Evolutionary conservation across 148 eudicot genomes (phyloP), one percentile per base, ranked within the genome.

Genomic region (Chenopodium album): DNA sequence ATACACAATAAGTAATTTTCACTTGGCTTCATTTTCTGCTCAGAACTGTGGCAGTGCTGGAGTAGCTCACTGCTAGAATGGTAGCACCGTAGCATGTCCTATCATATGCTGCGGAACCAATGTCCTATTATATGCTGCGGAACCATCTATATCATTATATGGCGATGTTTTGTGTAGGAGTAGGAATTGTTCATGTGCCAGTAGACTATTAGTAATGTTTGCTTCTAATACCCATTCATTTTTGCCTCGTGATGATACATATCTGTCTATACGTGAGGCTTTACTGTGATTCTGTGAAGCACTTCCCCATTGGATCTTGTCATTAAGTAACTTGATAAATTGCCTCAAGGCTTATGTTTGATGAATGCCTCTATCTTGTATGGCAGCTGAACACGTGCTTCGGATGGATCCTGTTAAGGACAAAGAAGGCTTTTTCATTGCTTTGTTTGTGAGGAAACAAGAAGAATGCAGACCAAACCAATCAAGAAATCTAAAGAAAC

Each of bases 341-440:
- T 41, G 47, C 20, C 19, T 7, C 9, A 3, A 50, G 23, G 68
- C n/a, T 63, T 66, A 29, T 59, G 48, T 11, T 65, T 59, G 41
- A 0, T 56, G 54, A 60, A 4, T 4, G n/a, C 71, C 12, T 77
- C 4, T 54, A 78, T 75, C 7, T 22, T 78, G 19, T 72, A 12
- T 88, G 60, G 76, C 89, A 96, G 98, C 95, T 75, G 88, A 91
- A 77, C 92, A 90, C 86, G 81, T 92, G 87, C 87, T 97, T 80
- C 88, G 99, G 52, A 90, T 89, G 71, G 93, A 94, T 79, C 93
- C 91, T 9, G 50, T 70, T 0, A 90, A 88, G 81, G 99, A 97
- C 82, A 89, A 91, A 80, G 98, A 92, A 84, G 99, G 99, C 76
- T 97, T 97, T 85, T 97, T 97, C 87, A 97, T 97, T 50, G 91